Evolutionary conservation across 768 basidiomycete species (phyloP).

Genomic region (Pholiota molesta): DNA sequence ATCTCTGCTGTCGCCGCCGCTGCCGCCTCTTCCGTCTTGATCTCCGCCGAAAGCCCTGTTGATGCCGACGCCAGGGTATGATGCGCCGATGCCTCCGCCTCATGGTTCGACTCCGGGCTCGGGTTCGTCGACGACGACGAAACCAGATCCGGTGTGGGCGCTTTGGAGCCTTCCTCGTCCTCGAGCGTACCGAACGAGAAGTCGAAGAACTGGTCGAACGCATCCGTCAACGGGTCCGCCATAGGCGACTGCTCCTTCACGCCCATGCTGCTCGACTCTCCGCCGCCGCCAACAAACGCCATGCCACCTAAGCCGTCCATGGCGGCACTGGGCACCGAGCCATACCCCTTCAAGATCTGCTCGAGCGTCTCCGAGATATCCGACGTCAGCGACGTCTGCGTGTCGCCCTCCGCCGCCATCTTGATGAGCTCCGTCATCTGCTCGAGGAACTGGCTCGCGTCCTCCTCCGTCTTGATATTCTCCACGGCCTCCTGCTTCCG

Average conservation of each 20-base stretch:
- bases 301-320: background rate
- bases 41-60: constrained; percentile 35
- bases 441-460: constrained; percentile 63
- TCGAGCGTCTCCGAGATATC: constrained; percentile 66
- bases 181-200: constrained; percentile 62
- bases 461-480: constrained; percentile 68
- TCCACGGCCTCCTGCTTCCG: constrained; percentile 45
- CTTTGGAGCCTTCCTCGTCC: constrained; percentile 67
- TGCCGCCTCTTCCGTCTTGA: constrained; percentile 51
- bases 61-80: constrained; percentile 41
- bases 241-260: constrained; percentile 31
- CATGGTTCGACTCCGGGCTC: constrained; percentile 76
- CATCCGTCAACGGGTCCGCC: constrained; percentile 36
- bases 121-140: constrained; percentile 73
- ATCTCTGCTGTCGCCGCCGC: constrained; percentile 39
- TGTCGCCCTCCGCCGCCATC: constrained; percentile 46
- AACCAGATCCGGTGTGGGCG: constrained; percentile 75
- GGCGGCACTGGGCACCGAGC: constrained; percentile 35
- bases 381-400: constrained; percentile 43
- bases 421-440: constrained; percentile 67
- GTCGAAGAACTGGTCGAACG: constrained; percentile 66
- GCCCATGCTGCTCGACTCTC: constrained; percentile 28
- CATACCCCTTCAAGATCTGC: constrained; percentile 61
- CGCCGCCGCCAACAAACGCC: background rate
- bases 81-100: constrained; percentile 50